phyloP scores from a whole-genome alignment of 1,284 basidiomycete genomes.

The Cryptococcus sp. region DNA sequence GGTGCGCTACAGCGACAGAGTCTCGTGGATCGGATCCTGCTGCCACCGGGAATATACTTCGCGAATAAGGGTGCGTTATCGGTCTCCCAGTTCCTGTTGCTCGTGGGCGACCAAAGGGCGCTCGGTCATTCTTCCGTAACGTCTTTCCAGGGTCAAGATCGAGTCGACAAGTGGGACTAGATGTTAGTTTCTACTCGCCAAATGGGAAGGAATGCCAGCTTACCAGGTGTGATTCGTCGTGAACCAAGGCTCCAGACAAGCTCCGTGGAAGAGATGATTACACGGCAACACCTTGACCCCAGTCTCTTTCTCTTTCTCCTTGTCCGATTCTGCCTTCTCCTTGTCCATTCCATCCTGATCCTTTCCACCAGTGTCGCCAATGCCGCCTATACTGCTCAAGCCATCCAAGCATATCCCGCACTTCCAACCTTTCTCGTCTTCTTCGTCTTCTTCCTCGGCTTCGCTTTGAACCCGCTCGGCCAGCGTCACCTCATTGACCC shows the following conservation, averaged over 20 bases:
- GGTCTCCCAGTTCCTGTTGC: slow-evolving; percentile 1
- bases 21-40: no score
- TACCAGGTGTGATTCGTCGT: slow-evolving; percentile 42
- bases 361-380: no score
- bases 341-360: no score
- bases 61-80: slow-evolving; percentile 1
- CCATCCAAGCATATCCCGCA: slow-evolving; percentile 43
- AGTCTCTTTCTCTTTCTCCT: slow-evolving; percentile 12
- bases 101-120: slow-evolving; percentile 5
- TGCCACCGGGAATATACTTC: no score
- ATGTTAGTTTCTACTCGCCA: slow-evolving; percentile 5
- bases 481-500: slow-evolving; percentile 31
- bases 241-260: slow-evolving; percentile 44
- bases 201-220: slow-evolving; percentile 10
- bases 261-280: slow-evolving; percentile 44
- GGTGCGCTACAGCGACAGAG: no score
- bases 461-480: slow-evolving; percentile 28
- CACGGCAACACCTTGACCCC: slow-evolving; percentile 44
- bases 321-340: no score
- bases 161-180: slow-evolving; percentile 43
- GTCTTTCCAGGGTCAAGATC: slow-evolving; percentile 45
- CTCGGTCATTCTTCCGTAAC: slow-evolving; percentile 18
- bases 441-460: slow-evolving; percentile 18
- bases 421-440: slow-evolving; percentile 34
- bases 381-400: no score